phyloP scores from a whole-genome alignment of 2,329 filamentous ascomycete species.

The Botrytis aclada region DNA sequence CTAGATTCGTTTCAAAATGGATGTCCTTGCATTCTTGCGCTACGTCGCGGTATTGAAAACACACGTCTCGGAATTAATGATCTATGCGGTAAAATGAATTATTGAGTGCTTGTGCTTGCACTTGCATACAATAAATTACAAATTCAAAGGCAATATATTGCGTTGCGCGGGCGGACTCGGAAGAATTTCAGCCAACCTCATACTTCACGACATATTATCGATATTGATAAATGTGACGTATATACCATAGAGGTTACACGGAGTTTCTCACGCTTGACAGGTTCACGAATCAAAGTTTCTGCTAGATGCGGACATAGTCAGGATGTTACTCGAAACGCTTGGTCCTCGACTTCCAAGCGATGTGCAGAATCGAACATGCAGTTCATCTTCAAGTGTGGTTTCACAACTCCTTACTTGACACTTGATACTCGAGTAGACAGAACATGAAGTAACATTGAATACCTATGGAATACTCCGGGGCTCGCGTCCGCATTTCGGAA shows the following conservation, averaged over 20 bases:
- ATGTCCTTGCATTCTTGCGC: slow-evolving; percentile 4
- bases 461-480: not conserved
- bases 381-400: not conserved
- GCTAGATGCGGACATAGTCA: not conserved
- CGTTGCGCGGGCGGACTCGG: not conserved
- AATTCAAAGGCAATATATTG: not conserved
- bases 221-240: slow-evolving; percentile 4
- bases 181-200: slow-evolving; percentile 9
- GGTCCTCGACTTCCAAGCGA: slow-evolving; percentile 4
- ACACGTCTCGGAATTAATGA: slow-evolving; percentile 1
- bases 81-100: not conserved
- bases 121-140: not conserved
- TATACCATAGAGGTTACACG: not conserved
- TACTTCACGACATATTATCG: slow-evolving; percentile 14
- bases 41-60: not conserved
- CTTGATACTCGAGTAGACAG: not conserved
- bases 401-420: not conserved
- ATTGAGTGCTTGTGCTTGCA: not conserved
- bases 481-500: not conserved
- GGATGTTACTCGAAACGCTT: slow-evolving; percentile 7
- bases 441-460: not conserved
- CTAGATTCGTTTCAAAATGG: slow-evolving; percentile 11
- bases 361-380: not conserved
- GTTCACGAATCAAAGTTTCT: not conserved
- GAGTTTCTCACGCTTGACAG: not conserved